Evolutionary conservation across 192 early-diverging fungal genomes (phyloP), one percentile per base, ranked within the genome.

Genomic region (Cetraspora pellucida): DNA sequence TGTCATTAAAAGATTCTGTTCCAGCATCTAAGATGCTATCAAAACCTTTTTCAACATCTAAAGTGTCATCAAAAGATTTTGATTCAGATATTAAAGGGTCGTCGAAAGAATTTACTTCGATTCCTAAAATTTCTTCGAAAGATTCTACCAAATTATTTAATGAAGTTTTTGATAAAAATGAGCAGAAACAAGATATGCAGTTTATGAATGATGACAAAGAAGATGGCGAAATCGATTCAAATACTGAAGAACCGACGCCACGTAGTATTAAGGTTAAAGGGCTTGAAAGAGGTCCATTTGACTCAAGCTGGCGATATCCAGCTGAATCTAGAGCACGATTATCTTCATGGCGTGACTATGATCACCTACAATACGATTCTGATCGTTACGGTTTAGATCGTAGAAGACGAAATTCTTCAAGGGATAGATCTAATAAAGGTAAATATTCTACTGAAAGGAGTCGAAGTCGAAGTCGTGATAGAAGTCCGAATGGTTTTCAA

Each of bases 201-300:
- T n/a, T 10, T 10, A 65, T 65, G 19, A 30, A 65, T 43, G 30
- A 65, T 65, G 63, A 65, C 43, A 65, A 44, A 14, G 63, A 65
- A 37, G 63, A 65, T 44, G 63, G 63, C 16, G 63, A 65, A 65
- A 65, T 65, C 10, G 63, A 65, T 37, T 44, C 63, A 43, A 65
- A 44, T 43, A 43, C 28, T 44, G 63, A 65, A 21, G 63, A 65
- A 2, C 16, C 28, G 13, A n/a, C 19, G 16, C 28, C 27, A 44
- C 37, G 19, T 9, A 37, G 10, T 3, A 28, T 28, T 14, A 61
- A 61, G 28, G 59, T 23, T 28, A 61, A 10, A 61, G 25, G 59
- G 59, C 27, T 61, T 28, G 59, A 61, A 61, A 61, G 27, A 11
- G 16, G 27, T 61, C 25, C 27, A 28, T 3, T 44, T 43, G 63